Evolutionary conservation across 768 basidiomycete genomes (phyloP).

Genomic region (Rhizopogon vinicolor): DNA sequence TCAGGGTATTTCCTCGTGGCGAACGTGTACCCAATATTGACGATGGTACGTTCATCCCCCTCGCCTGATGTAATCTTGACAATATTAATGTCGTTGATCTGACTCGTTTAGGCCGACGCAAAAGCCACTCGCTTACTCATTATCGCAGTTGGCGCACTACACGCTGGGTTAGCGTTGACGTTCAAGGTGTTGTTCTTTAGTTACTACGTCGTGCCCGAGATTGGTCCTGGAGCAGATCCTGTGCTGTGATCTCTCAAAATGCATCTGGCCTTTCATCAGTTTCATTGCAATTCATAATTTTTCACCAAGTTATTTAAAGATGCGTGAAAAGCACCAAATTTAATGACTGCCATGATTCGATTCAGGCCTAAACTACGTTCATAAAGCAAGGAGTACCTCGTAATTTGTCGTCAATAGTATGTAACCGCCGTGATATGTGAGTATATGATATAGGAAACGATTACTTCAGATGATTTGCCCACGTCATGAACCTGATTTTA

Average conservation of each 20-base stretch:
- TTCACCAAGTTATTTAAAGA: background rate
- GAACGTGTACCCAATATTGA: slow-evolving; percentile 88
- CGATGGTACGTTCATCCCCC: slow-evolving; percentile 50
- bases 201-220: slow-evolving; percentile 43
- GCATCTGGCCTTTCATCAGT: background rate
- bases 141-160: slow-evolving; percentile 67
- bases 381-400: no score
- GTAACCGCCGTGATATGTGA: no score
- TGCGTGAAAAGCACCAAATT: background rate
- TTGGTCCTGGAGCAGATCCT: slow-evolving; percentile 23
- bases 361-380: no score
- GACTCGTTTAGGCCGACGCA: slow-evolving; percentile 63
- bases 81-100: background rate
- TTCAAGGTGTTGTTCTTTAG: slow-evolving; percentile 75
- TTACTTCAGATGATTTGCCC: no score
- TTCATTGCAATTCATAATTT: background rate
- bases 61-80: background rate
- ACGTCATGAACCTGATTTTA: no score
- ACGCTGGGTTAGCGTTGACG: slow-evolving; percentile 75
- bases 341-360: no score
- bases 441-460: no score
- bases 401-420: no score
- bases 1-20: slow-evolving; percentile 85
- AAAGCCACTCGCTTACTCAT: slow-evolving; percentile 84
- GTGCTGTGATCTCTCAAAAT: slow-evolving; percentile 19